phyloP scores from a whole-genome alignment of 148 eudicot species.

The Cornus suecica region DNA sequence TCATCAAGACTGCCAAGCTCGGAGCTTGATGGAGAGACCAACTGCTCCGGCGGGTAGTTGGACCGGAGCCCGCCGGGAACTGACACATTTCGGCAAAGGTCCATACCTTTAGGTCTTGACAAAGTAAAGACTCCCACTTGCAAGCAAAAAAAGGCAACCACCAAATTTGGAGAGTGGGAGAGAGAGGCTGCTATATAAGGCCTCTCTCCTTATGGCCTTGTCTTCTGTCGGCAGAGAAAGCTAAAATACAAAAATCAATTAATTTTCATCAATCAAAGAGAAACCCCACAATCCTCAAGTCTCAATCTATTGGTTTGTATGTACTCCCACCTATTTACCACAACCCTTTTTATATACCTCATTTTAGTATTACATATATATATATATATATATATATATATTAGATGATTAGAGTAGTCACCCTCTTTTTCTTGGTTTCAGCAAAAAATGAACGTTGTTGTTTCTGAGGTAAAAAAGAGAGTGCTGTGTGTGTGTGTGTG shows the following conservation, averaged over 20 bases:
- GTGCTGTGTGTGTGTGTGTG: background rate
- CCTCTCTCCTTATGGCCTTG: background rate
- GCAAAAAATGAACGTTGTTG: background rate
- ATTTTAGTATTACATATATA: background rate
- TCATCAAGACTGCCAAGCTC: constrained; percentile 25
- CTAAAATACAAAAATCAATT: background rate
- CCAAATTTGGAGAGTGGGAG: constrained; percentile 5
- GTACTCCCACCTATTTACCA: background rate
- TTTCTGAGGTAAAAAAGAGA: background rate
- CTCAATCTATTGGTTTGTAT: background rate
- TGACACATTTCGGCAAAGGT: constrained; percentile 15
- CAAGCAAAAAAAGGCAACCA: no score
- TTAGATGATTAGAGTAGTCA: no score
- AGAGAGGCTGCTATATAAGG: background rate
- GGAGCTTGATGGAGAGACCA: constrained; percentile 10
- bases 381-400: no score
- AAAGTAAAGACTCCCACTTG: background rate
- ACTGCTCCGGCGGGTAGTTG: constrained; percentile 11
- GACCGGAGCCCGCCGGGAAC: constrained; percentile 17
- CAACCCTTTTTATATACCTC: background rate
- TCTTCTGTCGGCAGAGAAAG: constrained; percentile 21
- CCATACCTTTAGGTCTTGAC: constrained; percentile 5
- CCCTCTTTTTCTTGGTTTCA: background rate
- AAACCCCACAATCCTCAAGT: constrained; percentile 16
- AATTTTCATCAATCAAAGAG: constrained; percentile 17